Conservation (phyloP, 2,329 filamentous ascomycete species). For the Xylaria digitata region DNA sequence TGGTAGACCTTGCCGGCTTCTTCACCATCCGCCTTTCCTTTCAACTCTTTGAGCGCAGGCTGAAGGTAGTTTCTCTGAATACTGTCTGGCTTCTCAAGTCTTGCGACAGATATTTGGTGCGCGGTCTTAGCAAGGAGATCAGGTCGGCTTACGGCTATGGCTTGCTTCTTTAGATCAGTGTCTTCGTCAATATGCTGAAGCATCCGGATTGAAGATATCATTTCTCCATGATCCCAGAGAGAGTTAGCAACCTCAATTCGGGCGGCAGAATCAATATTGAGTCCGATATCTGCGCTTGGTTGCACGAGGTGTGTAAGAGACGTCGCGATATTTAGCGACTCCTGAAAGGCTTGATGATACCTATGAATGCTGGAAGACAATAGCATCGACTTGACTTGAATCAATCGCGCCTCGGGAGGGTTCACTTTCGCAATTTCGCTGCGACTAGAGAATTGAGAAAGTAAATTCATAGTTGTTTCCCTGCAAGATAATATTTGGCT, state of each 20-base stretch:
- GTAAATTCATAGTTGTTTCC: conserved; percentile 82
- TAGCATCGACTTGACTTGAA: conserved; percentile 82
- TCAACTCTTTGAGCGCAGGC: conserved; percentile 84
- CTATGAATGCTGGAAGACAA: conserved; percentile 80
- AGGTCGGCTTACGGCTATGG: conserved; percentile 76
- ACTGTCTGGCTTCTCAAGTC: conserved; percentile 88
- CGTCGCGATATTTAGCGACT: conserved; percentile 86
- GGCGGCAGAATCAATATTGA: conserved; percentile 81
- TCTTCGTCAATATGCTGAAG: conserved; percentile 77
- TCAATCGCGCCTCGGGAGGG: conserved; percentile 71
- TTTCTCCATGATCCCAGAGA: conserved; percentile 94
- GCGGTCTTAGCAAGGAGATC: conserved; percentile 89
- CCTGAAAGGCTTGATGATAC: conserved; percentile 83
- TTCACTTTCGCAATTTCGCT: conserved; percentile 70
- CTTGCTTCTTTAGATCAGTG: conserved; percentile 73
- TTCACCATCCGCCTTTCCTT: conserved; percentile 71
- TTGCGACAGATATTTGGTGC: conserved; percentile 87
- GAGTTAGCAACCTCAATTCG: conserved; percentile 88
- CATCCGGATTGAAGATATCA: conserved; percentile 88
- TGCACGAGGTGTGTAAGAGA: conserved; percentile 81
- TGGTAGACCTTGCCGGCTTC: conserved; percentile 92
- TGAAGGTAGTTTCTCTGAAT: conserved; percentile 89
- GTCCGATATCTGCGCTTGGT: conserved; percentile 74
- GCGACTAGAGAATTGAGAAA: conserved; percentile 76
- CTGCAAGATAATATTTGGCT: conserved; percentile 84